Evolutionary conservation across 176 grass and related monocot species (phyloP).

Genomic region (Aegilops umbellulata): DNA sequence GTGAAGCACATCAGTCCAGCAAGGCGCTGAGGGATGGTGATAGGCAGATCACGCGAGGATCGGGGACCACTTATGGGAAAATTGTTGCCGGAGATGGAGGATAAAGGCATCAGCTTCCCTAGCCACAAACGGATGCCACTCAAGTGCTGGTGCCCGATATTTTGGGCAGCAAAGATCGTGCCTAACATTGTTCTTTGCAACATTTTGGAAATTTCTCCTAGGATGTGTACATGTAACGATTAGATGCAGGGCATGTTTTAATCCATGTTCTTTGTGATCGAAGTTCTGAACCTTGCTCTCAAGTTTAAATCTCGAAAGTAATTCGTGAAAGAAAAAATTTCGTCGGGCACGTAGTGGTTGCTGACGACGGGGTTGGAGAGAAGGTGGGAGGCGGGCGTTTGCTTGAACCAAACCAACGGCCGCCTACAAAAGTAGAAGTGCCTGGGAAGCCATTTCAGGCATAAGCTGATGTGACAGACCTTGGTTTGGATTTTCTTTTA

Average conservation of each 20-base stretch:
- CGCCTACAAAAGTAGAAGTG: neutral
- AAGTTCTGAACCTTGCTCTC: neutral
- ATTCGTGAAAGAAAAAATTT: neutral
- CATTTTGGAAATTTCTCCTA: neutral
- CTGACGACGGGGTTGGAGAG: neutral
- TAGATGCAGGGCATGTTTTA: neutral
- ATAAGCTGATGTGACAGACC: neutral
- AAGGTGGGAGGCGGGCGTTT: neutral
- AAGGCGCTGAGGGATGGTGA: neutral
- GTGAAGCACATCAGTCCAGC: neutral
- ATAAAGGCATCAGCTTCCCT: neutral
- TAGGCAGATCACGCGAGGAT: neutral
- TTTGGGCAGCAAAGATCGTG: neutral
- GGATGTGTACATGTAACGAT: neutral
- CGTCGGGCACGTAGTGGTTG: neutral
- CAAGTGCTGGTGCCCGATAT: neutral
- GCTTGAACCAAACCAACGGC: neutral
- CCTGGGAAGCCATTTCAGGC: neutral
- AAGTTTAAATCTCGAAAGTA: neutral
- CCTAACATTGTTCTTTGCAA: neutral
- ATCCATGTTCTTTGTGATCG: neutral
- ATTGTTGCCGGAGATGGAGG: neutral
- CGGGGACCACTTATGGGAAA: neutral
- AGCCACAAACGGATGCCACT: neutral
- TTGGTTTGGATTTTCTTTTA: neutral